These are phyloP conservation scores for Aotearoamyces nothofagi DNA, from an alignment of 2,329 filamentous ascomycete species.

Conservation along the genomic window DNA sequence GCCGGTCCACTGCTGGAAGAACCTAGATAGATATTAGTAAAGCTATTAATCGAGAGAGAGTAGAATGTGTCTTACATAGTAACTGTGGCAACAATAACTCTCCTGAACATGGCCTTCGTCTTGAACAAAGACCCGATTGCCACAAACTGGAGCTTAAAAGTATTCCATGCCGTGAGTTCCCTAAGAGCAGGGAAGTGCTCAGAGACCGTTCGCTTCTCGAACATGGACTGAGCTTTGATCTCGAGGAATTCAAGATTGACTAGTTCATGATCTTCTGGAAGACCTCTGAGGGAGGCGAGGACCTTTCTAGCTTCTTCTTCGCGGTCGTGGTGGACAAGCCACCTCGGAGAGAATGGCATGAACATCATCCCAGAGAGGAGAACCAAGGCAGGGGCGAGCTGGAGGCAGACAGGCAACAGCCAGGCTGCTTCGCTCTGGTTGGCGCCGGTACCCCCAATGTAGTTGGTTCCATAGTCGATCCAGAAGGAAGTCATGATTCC, in stretches of 20 bases:
- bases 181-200: constrained; percentile 52
- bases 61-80: constrained; percentile 28
- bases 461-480: constrained; percentile 51
- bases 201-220: constrained; percentile 56
- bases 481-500: constrained; percentile 42
- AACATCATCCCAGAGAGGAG: constrained; percentile 59
- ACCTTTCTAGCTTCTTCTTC: constrained; percentile 51
- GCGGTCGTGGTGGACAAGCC: constrained; percentile 55
- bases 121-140: constrained; percentile 50
- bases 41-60: constrained; percentile 1
- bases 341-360: constrained; percentile 68
- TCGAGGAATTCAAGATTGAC: constrained; percentile 68
- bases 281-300: constrained; percentile 47
- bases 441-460: constrained; percentile 44
- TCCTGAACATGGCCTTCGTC: constrained; percentile 49
- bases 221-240: constrained; percentile 64
- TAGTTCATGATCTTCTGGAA: constrained; percentile 47
- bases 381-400: constrained; percentile 50
- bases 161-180: constrained; percentile 44
- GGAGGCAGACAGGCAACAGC: constrained; percentile 58
- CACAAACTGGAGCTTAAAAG: constrained; percentile 54
- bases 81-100: constrained; percentile 46
- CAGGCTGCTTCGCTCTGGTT: constrained; percentile 53
- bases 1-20: constrained; percentile 36
- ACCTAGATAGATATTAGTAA: constrained; percentile 11